A percentile compares a stretch with the other conserved stretches of the same genome.
Conservation (phyloP, 371 early-diverging fungal genomes). For the Catenaria anguillulae region DNA sequence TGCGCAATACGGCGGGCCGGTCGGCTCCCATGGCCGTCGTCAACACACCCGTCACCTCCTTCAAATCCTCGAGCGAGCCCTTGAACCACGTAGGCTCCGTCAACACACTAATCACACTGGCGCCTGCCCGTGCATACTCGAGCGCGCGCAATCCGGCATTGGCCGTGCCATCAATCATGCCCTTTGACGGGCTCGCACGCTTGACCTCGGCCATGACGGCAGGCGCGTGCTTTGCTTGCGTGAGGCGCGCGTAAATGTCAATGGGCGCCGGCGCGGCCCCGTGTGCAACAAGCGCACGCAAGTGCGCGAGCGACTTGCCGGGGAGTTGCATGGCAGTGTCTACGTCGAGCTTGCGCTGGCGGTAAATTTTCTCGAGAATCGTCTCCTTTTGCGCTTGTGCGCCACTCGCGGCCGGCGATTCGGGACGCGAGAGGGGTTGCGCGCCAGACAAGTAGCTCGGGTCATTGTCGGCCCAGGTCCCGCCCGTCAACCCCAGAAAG, state of each 20-base stretch:
- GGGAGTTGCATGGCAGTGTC: slow-evolving; percentile 48
- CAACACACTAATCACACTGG: slow-evolving; percentile 82
- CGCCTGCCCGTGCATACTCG: slow-evolving; percentile 72
- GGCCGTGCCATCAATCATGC: slow-evolving; percentile 60
- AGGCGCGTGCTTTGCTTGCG: slow-evolving; percentile 25
- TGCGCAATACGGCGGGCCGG: slow-evolving; percentile 83
- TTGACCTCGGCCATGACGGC: slow-evolving; percentile 93
- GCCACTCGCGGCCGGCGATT: neutral
- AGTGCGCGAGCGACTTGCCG: slow-evolving; percentile 50
- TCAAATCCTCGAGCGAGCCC: slow-evolving; percentile 78
- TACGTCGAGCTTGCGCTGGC: slow-evolving; percentile 66
- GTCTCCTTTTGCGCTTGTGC: slow-evolving; percentile 13
- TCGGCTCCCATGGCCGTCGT: neutral
- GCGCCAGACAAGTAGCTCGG: neutral
- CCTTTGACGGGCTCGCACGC: slow-evolving; percentile 93
- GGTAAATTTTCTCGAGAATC: slow-evolving; percentile 51
- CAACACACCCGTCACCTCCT: slow-evolving; percentile 47
- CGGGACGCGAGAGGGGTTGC: too few relatives aligned
- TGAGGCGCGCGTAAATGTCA: slow-evolving; percentile 57
- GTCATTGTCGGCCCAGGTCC: slow-evolving; percentile 66
- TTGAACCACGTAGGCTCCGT: slow-evolving; percentile 97
- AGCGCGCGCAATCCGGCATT: slow-evolving; percentile 75
- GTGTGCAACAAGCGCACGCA: slow-evolving; percentile 48
- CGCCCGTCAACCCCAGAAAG: slow-evolving; percentile 71
- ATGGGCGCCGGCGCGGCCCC: slow-evolving; percentile 60